Percentiles rank a stretch among this genome's conserved stretches.
phyloP scores from a whole-genome alignment of 768 basidiomycete genomes.

The Serendipita sp. region DNA sequence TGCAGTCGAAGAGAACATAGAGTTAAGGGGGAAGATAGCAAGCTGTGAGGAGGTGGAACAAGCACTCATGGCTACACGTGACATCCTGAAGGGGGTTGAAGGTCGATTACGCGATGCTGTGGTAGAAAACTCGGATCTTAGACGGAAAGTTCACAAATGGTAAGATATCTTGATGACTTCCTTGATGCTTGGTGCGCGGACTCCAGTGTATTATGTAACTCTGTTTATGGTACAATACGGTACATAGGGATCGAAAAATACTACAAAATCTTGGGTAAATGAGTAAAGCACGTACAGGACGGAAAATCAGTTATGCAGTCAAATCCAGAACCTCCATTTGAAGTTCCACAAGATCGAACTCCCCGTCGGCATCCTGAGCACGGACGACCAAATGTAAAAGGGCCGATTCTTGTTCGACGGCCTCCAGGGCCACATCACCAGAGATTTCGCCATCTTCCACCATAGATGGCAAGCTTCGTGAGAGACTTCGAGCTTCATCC shows the following conservation, averaged over 20 bases:
- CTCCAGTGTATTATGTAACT: not conserved
- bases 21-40: not conserved
- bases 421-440: not conserved
- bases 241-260: not conserved
- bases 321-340: conserved; percentile 5
- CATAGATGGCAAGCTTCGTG: not conserved
- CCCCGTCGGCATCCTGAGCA: not conserved
- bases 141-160: not conserved
- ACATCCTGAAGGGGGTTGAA: not conserved
- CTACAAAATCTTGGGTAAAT: not conserved
- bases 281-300: not conserved
- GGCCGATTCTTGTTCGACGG: not conserved
- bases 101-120: not conserved
- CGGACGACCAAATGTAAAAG: not conserved
- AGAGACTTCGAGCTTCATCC: not conserved
- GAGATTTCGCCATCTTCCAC: not conserved
- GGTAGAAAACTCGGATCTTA: not conserved
- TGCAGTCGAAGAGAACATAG: conserved; percentile 3
- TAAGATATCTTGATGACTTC: not conserved
- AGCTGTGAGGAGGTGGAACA: not conserved
- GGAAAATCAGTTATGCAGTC: not conserved
- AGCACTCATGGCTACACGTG: not conserved
- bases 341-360: not conserved
- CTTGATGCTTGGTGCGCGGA: not conserved
- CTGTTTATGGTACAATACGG: not conserved